Evolutionary conservation across 1,284 basidiomycete genomes (phyloP), one percentile per base, ranked within the genome.

Genomic region (Taiwanofungus camphoratus): DNA sequence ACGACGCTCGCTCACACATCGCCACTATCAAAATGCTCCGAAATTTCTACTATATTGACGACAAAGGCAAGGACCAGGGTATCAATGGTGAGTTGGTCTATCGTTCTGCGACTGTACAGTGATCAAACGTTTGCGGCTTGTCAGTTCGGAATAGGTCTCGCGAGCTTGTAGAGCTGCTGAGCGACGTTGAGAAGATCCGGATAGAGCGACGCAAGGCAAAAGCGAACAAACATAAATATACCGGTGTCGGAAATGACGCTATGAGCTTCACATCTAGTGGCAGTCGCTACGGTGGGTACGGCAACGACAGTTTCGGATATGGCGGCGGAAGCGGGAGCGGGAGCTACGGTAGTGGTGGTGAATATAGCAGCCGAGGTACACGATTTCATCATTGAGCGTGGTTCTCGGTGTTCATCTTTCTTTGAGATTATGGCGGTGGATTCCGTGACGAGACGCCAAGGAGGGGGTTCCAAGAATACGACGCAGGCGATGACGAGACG

Each of bases 61-160:
- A 99, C 54, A 96, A 95, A 68, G 93, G 92, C 46, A 99, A 99
- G 65, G 96, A 99, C 59, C 92, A 99, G 65, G 95, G 95, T n/a
- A 79, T 97, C 57, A 99, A 99, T 57, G 91, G 92, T 92, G 56
- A 27, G 78, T 21, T 33, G 15, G 5, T 5, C 23, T 43, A 30
- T 11, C 34, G n/a, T 18, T 15, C 12, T 34, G 19, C 36, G 15
- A 24, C 6, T 7, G 12, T 5, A 1, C 36, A 27, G 15, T 36
- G 7, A 30, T n/a, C 1, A 43, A 33, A 16, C 11, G 7, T 22
- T 33, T 21, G 24, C 16, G 29, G 32, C 13, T 16, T 20, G n/a
- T 36, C 55, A 95, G 94, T 99, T 37, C 88, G 95, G 38, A 97
- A 97, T 63, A 84, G 95, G 19, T 82, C 96, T 16, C 87, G 86